Base-by-base conservation (phyloP, 495 filamentous ascomycete genomes). In the Acidiella bohemica region DNA sequence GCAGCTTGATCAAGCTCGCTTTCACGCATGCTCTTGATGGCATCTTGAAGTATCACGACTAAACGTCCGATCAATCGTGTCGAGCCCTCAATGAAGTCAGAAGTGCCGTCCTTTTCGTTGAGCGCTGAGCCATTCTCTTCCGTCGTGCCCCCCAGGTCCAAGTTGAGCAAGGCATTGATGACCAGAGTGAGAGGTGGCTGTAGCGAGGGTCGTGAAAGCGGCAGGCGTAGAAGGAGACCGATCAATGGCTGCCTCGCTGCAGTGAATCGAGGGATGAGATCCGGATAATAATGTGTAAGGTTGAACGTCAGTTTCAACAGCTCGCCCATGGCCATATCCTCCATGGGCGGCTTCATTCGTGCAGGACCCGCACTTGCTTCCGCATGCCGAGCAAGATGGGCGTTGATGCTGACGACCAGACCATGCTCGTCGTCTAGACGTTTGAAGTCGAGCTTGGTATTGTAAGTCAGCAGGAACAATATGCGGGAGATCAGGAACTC, bases 241-340 rank as follows among this genome's bases (percentile, higher is more conserved):
- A 90, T 63, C 10, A 97, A 74, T 39, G 72, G 68, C 3, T 77
- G 71, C 23, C 93, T 69, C 0, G 81, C 76, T 12, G 66, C 58
- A 0, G 74, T 71, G 55, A 93, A 93, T 1, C 65, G 57, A 14
- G 53, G 56, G 17, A 65, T 53, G 10, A 77, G 63, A 36, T 75
- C 64, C 0, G 77, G 72, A 50, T 73, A 78, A 47, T 78, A 73
- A 53, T 84, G 75, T 4, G 75, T 78, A 27, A 94, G 61, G 57
- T 94, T 95, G 63, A 92, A 97, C 5, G 93, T 59, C 30, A 97
- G 66, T 53, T 95, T 94, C 10, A 92, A 61, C 1, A 78, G 84
- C 53, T 97, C 92, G 0, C 65, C 70, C 4, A 97, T 64, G 6
- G 85, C 87, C 67, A 88, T 71, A 45, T 77, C 72, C 41, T 80